phyloP scores from a whole-genome alignment of 768 basidiomycete genomes.

The Pleurotus tuoliensis region DNA sequence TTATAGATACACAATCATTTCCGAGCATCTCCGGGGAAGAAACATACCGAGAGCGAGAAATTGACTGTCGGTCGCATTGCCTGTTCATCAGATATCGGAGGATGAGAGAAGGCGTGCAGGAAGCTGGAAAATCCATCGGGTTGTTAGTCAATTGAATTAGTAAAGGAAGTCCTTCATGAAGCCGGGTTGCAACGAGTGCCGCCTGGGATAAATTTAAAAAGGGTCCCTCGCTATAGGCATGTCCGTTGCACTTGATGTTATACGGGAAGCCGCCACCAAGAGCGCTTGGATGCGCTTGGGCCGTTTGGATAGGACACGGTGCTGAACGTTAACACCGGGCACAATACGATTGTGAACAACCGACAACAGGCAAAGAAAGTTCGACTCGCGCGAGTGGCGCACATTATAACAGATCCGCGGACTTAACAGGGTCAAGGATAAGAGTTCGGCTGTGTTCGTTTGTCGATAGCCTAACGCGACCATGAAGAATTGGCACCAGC shows the following conservation, averaged over 20 bases:
- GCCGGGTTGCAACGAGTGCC: not conserved
- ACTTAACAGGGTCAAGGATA: not conserved
- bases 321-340: no score
- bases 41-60: conserved; percentile 3
- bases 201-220: no score
- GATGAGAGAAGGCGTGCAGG: not conserved
- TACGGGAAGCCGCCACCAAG: no score
- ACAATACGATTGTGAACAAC: not conserved
- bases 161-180: not conserved
- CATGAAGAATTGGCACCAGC: no score
- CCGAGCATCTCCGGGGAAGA: conserved; percentile 8
- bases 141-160: not conserved
- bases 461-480: no score
- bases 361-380: not conserved
- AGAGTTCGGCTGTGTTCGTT: no score
- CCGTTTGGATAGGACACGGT: not conserved
- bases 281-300: not conserved
- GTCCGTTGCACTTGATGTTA: no score
- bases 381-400: not conserved
- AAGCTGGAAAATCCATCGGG: not conserved
- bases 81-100: not conserved
- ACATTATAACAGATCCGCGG: not conserved
- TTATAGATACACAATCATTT: conserved; percentile 1
- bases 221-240: no score
- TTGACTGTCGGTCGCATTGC: no score